Evolutionary conservation across 2,329 filamentous ascomycete genomes (phyloP), one percentile per base, ranked within the genome.

Genomic region (Ophiostoma sp.): DNA sequence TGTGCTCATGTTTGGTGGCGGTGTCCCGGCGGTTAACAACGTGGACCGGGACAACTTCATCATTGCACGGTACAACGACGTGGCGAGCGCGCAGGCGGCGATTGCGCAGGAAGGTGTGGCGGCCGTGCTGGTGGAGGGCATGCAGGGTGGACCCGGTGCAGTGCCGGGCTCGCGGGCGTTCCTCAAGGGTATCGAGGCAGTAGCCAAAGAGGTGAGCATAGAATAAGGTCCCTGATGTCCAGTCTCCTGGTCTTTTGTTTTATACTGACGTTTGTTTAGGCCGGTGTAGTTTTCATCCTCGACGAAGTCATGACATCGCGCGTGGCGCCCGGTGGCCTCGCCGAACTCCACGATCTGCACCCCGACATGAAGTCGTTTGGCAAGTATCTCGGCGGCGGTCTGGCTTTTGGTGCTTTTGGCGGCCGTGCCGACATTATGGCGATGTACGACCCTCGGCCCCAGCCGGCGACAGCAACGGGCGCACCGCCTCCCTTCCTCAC

Each of bases 251-350:
- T n/a, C n/a, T n/a, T n/a, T n/a, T n/a, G n/a, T n/a, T n/a, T n/a
- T n/a, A n/a, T n/a, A n/a, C n/a, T n/a, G n/a, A n/a, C n/a, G n/a
- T 25, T 17, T 17, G 19, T 15, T 7, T 50, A 75, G 74, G 48
- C 63, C 0, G 86, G 86, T 4, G 87, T 88, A 0, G 76, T 93
- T 0, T 85, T 93, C 76, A 88, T 93, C 57, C 82, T 92, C 17
- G 91, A 93, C 79, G 91, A 93, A 80, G 90, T 93, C 15, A 90
- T 92, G 85, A 92, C 90, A 0, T 90, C 88, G 4, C 85, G 91
- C 2, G 81, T 92, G 33, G 79, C 82, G n/a, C 81, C 81, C 4
- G 82, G 84, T n/a, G 89, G 90, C 0, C 79, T 88, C 2, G 82
- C 81, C 0, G 87, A 89, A 75, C 85, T 87, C 0, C 90, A 88